Base-by-base conservation (phyloP, 176 grass and related monocot species). In the Oryza officinalis region DNA sequence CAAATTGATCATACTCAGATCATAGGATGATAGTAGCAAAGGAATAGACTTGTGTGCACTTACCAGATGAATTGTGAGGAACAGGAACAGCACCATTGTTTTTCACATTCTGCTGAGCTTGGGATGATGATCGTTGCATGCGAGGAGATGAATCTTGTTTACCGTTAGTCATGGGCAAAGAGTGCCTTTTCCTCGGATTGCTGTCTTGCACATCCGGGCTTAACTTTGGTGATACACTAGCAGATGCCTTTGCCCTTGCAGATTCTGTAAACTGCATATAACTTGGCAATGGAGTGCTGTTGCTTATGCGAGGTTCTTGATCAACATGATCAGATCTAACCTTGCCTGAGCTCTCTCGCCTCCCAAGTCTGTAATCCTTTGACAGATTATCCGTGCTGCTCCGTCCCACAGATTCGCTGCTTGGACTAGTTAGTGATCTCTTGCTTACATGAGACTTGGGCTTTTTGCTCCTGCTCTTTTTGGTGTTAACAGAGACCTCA, bases 191-290 rank as follows among this genome's bases (percentile, higher is more conserved):
- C 74, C 87, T 99, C 1, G 85, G 54, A 22, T 87, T 90, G 76
- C 70, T 94, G 76, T 99, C 87, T 70, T 91, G 90, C 9, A 94
- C 80, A 52, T 99, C 96, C 8, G 96, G 93, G 77, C 96, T 94
- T 67, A 92, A 79, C 67, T 99, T 99, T 13, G 91, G 93, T 44
- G 96, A 96, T 49, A 76, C 10, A 84, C 70, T 91, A 14, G 86
- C 67, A 45, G 90, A 87, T 10, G 86, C 54, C 82, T 99, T 99
- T 78, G 96, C 96, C 73, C 87, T 94, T 65, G 96, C 96, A 71
- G 93, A 99, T 90, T 91, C 87, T 76, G 96, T 99, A 43, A 90
- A 92, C 71, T 99, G 96, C 96, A 99, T 99, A 32, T 99, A 99
- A 77, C 96, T 92, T 28, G 96, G 96, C 66, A 99, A 70, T 26